Conservation (phyloP, 371 early-diverging fungal genomes). For the Synchytrium microbalum region DNA sequence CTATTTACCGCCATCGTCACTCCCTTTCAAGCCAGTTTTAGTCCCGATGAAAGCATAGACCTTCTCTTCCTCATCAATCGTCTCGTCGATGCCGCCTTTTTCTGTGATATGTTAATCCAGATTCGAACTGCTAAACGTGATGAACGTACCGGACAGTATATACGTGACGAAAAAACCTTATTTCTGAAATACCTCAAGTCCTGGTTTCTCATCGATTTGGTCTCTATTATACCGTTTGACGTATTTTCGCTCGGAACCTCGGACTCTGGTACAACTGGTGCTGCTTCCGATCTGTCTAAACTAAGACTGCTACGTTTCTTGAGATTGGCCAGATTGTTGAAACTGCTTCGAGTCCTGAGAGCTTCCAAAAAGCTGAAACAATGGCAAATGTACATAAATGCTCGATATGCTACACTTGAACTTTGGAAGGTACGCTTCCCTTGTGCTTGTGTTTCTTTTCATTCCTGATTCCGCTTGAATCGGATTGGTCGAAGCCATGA, state of each 20-base stretch:
- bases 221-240: constrained; percentile 40
- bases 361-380: constrained; percentile 39
- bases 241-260: constrained; percentile 17
- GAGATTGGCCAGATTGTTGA: constrained; percentile 33
- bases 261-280: too few relatives aligned
- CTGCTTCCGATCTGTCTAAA: constrained; percentile 13
- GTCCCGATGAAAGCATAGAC: constrained; percentile 10
- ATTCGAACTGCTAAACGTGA: constrained; percentile 37
- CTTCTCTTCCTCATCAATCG: constrained; percentile 30
- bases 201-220: constrained; percentile 38
- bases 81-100: constrained; percentile 38
- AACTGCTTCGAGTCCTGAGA: constrained; percentile 36
- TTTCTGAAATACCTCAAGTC: constrained; percentile 23
- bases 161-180: constrained; percentile 25
- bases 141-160: constrained; percentile 26
- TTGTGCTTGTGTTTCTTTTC: not conserved
- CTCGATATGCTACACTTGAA: constrained; percentile 32
- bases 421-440: constrained; percentile 25
- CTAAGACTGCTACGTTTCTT: constrained; percentile 32
- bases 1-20: constrained; percentile 38
- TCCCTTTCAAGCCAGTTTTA: constrained; percentile 29
- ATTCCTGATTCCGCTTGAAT: constrained; percentile 5
- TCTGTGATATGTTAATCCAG: constrained; percentile 39
- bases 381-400: constrained; percentile 27
- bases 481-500: constrained; percentile 7